Conservation (phyloP, 1,284 basidiomycete genomes). For the Ustilago hordei region DNA sequence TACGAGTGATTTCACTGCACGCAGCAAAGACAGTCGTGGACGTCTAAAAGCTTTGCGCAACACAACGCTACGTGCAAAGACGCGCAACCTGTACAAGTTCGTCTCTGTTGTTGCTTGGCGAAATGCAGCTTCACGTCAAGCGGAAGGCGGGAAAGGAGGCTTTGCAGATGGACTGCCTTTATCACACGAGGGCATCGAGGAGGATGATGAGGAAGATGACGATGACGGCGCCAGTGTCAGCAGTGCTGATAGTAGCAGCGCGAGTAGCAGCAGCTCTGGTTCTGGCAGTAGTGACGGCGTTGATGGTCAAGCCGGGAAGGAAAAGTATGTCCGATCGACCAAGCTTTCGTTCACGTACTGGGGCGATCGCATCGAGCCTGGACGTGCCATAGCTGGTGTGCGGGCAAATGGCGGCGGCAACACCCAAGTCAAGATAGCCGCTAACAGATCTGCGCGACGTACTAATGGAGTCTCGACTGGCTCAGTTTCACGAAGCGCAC, state of each 20-base stretch:
- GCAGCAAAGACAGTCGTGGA: conserved; percentile 62
- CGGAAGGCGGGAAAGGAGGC: conserved; percentile 7
- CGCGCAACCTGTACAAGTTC: conserved; percentile 64
- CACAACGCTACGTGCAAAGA: conserved; percentile 60
- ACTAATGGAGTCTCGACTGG: conserved; percentile 1
- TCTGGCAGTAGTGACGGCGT: conserved; percentile 47
- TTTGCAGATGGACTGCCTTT: conserved; percentile 37
- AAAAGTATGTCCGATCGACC: conserved; percentile 55
- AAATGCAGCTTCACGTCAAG: conserved; percentile 22
- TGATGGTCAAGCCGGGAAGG: conserved; percentile 40
- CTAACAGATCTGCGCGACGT: background rate
- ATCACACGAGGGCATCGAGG: conserved; percentile 51
- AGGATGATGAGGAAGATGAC: conserved; percentile 45
- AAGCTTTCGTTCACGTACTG: conserved; percentile 64
- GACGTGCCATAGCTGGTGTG: conserved; percentile 20
- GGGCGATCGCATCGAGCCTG: conserved; percentile 57
- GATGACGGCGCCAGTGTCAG: conserved; percentile 33
- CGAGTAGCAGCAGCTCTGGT: conserved; percentile 4
- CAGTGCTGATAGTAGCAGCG: conserved; percentile 24
- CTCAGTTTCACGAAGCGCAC: background rate
- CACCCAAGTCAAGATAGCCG: background rate
- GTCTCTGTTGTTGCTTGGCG: conserved; percentile 54
- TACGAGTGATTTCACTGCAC: conserved; percentile 43
- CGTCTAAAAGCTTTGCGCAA: conserved; percentile 58
- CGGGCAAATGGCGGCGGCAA: background rate